Conservation (phyloP, 495 filamentous ascomycete genomes). For the Aspergillus carlsbadensis region DNA sequence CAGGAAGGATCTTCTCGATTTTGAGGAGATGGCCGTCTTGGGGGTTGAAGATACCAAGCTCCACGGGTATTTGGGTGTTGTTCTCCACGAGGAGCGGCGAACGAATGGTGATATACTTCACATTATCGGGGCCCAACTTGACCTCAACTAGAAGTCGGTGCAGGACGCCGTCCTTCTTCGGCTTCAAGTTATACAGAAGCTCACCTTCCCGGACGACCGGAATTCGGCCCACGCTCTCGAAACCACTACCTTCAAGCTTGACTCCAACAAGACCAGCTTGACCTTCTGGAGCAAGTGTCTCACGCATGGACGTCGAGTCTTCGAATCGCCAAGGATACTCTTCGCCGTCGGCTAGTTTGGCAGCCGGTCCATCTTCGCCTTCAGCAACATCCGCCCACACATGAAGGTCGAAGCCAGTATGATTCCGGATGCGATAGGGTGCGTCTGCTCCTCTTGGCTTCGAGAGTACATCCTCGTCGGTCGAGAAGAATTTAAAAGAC, state of each 20-base stretch:
- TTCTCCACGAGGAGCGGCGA: conserved; percentile 97
- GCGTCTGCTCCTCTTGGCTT: conserved; percentile 91
- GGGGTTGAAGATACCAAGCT: conserved; percentile 88
- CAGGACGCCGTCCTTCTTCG: conserved; percentile 76
- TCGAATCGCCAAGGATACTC: conserved; percentile 96
- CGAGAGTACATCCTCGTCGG: conserved; percentile 88
- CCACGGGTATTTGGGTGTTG: conserved; percentile 92
- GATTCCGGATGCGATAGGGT: conserved; percentile 89
- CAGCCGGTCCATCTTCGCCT: conserved; percentile 61
- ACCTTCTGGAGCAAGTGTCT: conserved; percentile 82
- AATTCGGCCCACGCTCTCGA: conserved; percentile 85
- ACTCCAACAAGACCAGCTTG: conserved; percentile 75
- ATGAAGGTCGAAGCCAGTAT: conserved; percentile 87
- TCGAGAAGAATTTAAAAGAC: conserved; percentile 83
- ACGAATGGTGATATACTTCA: conserved; percentile 96
- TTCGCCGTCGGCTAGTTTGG: conserved; percentile 85
- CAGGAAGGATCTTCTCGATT: conserved; percentile 95
- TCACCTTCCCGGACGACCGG: conserved; percentile 93
- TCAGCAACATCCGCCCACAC: conserved; percentile 74
- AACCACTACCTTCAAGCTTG: conserved; percentile 87
- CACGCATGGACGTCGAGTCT: conserved; percentile 89
- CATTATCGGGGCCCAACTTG: conserved; percentile 83
- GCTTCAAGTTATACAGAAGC: conserved; percentile 77
- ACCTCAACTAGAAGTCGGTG: conserved; percentile 93
- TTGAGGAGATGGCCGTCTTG: conserved; percentile 89